Evolutionary conservation across 148 eudicot species (phyloP).

Genomic region (Fagopyrum tataricum): DNA sequence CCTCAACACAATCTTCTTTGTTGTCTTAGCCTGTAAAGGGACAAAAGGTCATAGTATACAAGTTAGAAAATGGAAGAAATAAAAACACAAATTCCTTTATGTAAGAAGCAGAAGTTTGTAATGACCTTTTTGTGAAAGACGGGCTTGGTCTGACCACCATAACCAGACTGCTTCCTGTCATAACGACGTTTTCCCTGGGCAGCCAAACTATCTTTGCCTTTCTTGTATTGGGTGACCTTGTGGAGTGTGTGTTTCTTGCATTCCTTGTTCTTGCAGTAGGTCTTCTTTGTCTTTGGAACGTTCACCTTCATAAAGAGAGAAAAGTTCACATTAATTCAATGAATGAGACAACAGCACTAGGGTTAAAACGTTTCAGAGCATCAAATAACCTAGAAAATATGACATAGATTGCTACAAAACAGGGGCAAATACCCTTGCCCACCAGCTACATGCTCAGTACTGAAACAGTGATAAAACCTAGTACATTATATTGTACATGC

Average conservation of each 20-base stretch:
- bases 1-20: slow-evolving; percentile 51
- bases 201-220: slow-evolving; percentile 84
- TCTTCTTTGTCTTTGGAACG: slow-evolving; percentile 78
- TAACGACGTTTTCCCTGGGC: slow-evolving; percentile 82
- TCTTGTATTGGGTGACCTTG: slow-evolving; percentile 84
- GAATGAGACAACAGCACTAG: no score
- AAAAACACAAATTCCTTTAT: neutral
- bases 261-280: slow-evolving; percentile 74
- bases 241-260: slow-evolving; percentile 75
- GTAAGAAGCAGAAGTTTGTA: neutral
- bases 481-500: no score
- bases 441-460: neutral
- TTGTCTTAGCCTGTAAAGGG: slow-evolving; percentile 33
- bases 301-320: slow-evolving; percentile 42
- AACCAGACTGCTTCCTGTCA: slow-evolving; percentile 75
- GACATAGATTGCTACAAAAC: no score
- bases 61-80: neutral
- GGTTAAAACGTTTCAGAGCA: no score
- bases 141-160: slow-evolving; percentile 88
- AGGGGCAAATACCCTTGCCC: no score
- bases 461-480: neutral
- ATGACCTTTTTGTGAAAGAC: slow-evolving; percentile 82
- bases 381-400: neutral
- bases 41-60: neutral
- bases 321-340: neutral